A percentile compares a stretch with the other conserved stretches of the same genome.
Conservation (phyloP, 192 early-diverging fungal species). For the Lobosporangium transversale region DNA sequence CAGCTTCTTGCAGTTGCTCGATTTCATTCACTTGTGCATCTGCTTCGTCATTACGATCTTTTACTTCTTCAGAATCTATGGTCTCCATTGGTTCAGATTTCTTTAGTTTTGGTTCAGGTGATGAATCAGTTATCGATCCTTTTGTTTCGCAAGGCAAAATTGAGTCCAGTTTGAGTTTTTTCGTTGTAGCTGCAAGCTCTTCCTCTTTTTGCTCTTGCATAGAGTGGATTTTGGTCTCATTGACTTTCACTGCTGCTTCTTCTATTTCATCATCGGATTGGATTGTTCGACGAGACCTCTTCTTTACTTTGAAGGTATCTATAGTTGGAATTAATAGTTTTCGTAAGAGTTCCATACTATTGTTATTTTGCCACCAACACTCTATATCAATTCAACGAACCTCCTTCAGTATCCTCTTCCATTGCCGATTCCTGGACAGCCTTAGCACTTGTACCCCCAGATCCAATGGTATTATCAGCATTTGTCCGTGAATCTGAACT, state of each 20-base stretch:
- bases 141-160: conserved; percentile 3
- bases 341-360: background rate
- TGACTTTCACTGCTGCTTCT: background rate
- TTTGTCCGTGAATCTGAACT: background rate
- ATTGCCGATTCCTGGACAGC: conserved; percentile 5
- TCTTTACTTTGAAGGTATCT: conserved; percentile 18
- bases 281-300: conserved; percentile 21
- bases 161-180: conserved; percentile 39
- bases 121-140: background rate
- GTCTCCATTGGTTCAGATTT: background rate
- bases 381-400: background rate
- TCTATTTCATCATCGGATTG: conserved; percentile 31
- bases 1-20: conserved; percentile 44
- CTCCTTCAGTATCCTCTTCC: conserved; percentile 20
- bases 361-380: conserved; percentile 19
- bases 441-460: background rate
- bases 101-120: conserved; percentile 14
- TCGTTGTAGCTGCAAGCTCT: conserved; percentile 15
- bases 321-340: background rate
- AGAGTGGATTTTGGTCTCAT: background rate
- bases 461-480: too few relatives aligned
- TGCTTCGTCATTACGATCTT: background rate
- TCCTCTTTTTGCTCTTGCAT: conserved; percentile 32
- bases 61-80: conserved; percentile 2
- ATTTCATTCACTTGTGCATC: conserved; percentile 28